Percentiles rank a stretch among this genome's conserved stretches.
These are phyloP conservation scores for Cyberlindnera maritima DNA, from an alignment of 805 yeast genomes.

Conservation along the genomic window DNA sequence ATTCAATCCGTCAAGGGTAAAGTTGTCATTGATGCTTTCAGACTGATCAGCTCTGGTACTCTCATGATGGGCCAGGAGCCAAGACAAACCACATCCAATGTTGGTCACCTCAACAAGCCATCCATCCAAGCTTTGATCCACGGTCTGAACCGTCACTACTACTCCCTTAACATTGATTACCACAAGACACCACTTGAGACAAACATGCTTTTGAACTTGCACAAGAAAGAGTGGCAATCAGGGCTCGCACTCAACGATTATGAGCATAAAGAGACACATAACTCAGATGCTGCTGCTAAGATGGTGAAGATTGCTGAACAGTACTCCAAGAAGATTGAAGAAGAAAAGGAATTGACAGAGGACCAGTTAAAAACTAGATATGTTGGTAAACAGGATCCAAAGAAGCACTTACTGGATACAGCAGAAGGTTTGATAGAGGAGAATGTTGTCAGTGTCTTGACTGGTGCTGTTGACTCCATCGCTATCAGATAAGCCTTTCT, in stretches of 20 bases:
- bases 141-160: conserved; percentile 95
- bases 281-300: conserved; percentile 65
- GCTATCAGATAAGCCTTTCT: conserved; percentile 62
- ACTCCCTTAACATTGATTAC: conserved; percentile 92
- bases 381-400: conserved; percentile 98
- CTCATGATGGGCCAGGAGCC: conserved; percentile 97
- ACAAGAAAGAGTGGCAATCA: conserved; percentile 93
- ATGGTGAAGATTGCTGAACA: conserved; percentile 89
- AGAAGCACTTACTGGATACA: conserved; percentile 90
- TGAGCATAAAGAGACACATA: conserved; percentile 70
- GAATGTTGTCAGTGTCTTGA: conserved; percentile 80
- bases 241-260: conserved; percentile 81
- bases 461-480: conserved; percentile 85
- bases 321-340: conserved; percentile 86
- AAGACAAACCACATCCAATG: conserved; percentile 93
- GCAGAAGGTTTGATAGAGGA: conserved; percentile 86
- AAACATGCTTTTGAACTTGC: conserved; percentile 88
- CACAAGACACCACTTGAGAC: conserved; percentile 90
- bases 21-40: conserved; percentile 97
- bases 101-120: conserved; percentile 94
- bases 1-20: conserved; percentile 98
- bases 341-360: conserved; percentile 84
- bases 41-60: conserved; percentile 84
- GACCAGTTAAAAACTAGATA: conserved; percentile 93
- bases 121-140: conserved; percentile 95